Conservation (phyloP, 1,139 yeast genomes). For the Diutina scorzettiae region DNA sequence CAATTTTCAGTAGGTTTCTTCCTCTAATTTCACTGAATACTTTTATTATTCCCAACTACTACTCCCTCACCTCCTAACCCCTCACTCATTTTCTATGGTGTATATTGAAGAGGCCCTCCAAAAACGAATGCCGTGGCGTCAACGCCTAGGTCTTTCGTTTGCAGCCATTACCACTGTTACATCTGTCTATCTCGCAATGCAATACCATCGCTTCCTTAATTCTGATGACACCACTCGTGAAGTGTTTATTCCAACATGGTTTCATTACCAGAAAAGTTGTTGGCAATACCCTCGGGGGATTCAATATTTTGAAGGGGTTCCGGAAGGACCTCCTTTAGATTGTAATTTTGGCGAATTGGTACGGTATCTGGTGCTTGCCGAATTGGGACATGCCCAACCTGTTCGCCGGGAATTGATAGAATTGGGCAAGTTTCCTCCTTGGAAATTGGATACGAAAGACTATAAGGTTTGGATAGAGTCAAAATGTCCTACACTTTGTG, state of each 20-base stretch:
- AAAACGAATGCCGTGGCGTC: conserved; percentile 2
- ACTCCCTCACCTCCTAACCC: too few species aligned
- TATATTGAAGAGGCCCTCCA: conserved; percentile 3
- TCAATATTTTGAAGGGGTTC: neutral
- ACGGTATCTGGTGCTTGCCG: neutral
- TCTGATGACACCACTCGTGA: neutral
- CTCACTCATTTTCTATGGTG: too few species aligned
- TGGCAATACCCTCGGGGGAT: conserved; percentile 1
- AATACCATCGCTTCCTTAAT: neutral
- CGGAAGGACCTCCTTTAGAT: neutral
- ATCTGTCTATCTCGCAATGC: neutral
- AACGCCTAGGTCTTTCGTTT: neutral
- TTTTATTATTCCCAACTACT: too few species aligned
- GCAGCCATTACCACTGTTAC: neutral
- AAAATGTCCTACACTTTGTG: neutral
- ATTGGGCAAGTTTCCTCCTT: neutral
- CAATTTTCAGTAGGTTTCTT: too few species aligned
- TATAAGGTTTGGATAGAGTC: conserved; percentile 1
- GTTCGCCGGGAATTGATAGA: neutral
- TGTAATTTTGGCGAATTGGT: neutral
- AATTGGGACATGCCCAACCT: neutral
- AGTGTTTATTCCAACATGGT: conserved; percentile 3
- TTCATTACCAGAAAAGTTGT: neutral
- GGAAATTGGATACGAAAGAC: neutral
- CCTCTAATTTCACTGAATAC: too few species aligned